Base-by-base conservation (phyloP, 208 protist genomes). In the Willaertia magna region DNA sequence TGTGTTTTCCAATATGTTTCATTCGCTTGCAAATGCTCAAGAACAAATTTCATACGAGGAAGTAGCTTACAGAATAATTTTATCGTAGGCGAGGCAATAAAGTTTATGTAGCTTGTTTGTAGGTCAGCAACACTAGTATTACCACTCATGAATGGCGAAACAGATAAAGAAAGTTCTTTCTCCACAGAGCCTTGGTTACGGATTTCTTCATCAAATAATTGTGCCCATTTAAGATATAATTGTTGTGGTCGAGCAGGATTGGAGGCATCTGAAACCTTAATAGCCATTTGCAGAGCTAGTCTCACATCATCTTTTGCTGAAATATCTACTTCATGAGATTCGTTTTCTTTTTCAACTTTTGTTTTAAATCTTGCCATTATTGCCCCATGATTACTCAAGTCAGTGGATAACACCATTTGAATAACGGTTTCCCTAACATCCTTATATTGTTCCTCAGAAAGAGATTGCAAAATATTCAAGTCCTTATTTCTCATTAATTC, bases 251-350 rank as follows among this genome's bases (percentile, higher is more conserved):
- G 92, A 4, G 94, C 91, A 85, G 94, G 95, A 86, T 98, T 97
- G 47, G 93, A 96, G 59, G 98, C 95, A 87, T 98, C 96, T 34
- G 96, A 94, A 90, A 96, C 93, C 87, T 98, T 97, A 4, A 98
- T 86, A 12, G 93, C 90, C 30, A 97, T 94, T n/a, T 92, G 79
- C 4, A 98, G 91, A 20, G 95, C 90, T 3, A 98, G 87, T 42
- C 91, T 85, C 75, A 95, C 90, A 79, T 97, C 93, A n/a, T 96
- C 93, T 16, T 88, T 88, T 51, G 90, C 88, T 34, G 91, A 91
- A 86, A 95, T 94, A 34, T 90, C 87, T 18, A 89, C 85, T n/a
- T 67, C 55, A 9, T 16, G 7, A 34, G 22, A 22, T 67, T 67
- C 55, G 12, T 22, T 34, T 26, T 90, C 87, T 86, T 94, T 91